Evolutionary conservation across 768 basidiomycete species (phyloP), one percentile per base, ranked within the genome.

Genomic region (Steccherinum ochraceum): DNA sequence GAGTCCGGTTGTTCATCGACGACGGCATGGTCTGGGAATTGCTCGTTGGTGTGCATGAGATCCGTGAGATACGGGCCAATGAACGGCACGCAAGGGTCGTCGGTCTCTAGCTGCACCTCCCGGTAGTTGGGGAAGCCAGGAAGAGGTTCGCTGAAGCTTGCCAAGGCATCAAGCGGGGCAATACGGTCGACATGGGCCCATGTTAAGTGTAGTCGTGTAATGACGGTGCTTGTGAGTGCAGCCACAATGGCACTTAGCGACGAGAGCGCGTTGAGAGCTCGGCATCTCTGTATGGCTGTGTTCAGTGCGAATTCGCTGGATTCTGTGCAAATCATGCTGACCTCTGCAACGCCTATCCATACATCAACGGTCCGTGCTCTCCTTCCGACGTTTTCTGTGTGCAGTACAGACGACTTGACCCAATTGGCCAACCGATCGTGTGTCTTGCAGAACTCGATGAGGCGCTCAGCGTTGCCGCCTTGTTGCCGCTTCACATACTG

Each of bases 341-440:
- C 87, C 76, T 89, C 85, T 5, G 87, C 84, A 18, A 87, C 83
- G 60, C 78, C 83, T 56, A 89, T 82, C 86, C 86, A 89, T 59
- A 82, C 78, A 52, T 86, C 84, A 30, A 86, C 67, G 13, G 73
- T 76, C 49, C 81, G 75, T 5, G 81, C 76, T 41, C 84, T 70
- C 58, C 74, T 79, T 12, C 71, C 72, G 50, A 81, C 64, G 3
- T 67, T 67, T 5, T 81, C 76, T 45, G 72, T 69, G 46, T 64
- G 73, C 30, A 89, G 63, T 39, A 87, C 73, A 59, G 79, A 86
- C 27, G 64, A 65, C 60, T 81, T 84, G 18, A 89, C 84, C 85
- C 86, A 89, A 12, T 72, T 65, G 25, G 74, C 76, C 25, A 89
- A 64, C 57, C 76, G 77, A 58, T 86, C 84, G 61, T 83, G 78